These are phyloP conservation scores for Casuarina cunninghamiana DNA, from an alignment of 306 rosid genomes.

Conservation along the genomic window DNA sequence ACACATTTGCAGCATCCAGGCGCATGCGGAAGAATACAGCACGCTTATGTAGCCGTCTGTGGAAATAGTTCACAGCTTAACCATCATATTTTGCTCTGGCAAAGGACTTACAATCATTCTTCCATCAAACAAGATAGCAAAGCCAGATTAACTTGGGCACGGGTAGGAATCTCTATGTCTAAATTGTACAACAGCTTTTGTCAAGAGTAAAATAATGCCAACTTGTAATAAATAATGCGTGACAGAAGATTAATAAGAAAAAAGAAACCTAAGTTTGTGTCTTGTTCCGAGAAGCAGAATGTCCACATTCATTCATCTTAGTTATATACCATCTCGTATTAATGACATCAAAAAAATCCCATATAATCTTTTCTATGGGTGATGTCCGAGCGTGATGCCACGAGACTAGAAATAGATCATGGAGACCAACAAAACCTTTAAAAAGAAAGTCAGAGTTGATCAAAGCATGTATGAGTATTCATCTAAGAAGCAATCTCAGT, in stretches of 20 bases:
- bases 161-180: conserved; percentile 11
- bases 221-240: conserved; percentile 10
- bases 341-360: conserved; percentile 28
- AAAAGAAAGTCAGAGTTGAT: neutral
- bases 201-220: neutral
- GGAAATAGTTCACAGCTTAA: neutral
- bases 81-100: neutral
- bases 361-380: conserved; percentile 21
- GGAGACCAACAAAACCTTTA: neutral
- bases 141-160: conserved; percentile 7
- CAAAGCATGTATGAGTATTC: neutral
- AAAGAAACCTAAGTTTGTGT: neutral
- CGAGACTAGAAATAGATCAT: conserved; percentile 9
- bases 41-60: neutral
- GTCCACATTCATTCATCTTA: conserved; percentile 27
- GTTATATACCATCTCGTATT: neutral
- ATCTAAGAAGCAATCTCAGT: neutral
- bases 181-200: neutral
- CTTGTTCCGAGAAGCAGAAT: conserved; percentile 18
- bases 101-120: neutral
- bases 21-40: neutral
- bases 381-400: neutral
- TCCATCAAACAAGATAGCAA: neutral
- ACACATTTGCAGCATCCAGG: no score
- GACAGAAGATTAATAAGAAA: neutral